Evolutionary conservation across 2,329 filamentous ascomycete genomes (phyloP).

Genomic region (Alternaria sp.): DNA sequence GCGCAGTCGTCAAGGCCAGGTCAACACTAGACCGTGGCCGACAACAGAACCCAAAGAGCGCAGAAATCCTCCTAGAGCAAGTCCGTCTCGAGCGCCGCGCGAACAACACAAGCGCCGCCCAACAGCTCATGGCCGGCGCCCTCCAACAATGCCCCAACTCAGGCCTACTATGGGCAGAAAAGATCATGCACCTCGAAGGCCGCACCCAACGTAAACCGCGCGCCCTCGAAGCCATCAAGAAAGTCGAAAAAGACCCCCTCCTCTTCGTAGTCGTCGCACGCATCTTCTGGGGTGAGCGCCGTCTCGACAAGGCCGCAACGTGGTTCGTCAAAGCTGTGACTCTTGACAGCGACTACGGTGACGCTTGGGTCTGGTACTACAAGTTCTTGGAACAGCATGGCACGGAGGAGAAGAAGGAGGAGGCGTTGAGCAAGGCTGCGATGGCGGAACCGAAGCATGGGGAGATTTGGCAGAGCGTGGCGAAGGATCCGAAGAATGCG

Average conservation of each 20-base stretch:
- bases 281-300: constrained; percentile 94
- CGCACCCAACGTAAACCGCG: constrained; percentile 92
- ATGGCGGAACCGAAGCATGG: constrained; percentile 89
- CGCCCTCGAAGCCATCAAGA: constrained; percentile 93
- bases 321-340: constrained; percentile 98
- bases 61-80: constrained; percentile 90
- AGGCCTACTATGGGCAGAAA: constrained; percentile 89
- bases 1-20: constrained; percentile 86
- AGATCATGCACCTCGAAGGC: constrained; percentile 91
- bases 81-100: constrained; percentile 89
- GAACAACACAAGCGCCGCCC: constrained; percentile 81
- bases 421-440: constrained; percentile 79
- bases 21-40: constrained; percentile 92
- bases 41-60: constrained; percentile 82
- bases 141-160: constrained; percentile 89
- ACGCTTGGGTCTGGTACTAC: constrained; percentile 98
- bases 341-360: constrained; percentile 83
- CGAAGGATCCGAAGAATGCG: constrained; percentile 85
- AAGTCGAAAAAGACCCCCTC: constrained; percentile 88
- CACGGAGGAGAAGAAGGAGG: constrained; percentile 87
- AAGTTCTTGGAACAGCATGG: constrained; percentile 92
- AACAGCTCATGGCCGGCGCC: constrained; percentile 90
- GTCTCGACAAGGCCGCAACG: constrained; percentile 89
- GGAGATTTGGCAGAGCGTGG: constrained; percentile 85
- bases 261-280: constrained; percentile 91